Percentiles rank a stretch among this genome's conserved stretches.
Evolutionary conservation across 805 yeast species (phyloP).

Genomic region (Saturnispora ahearnii): DNA sequence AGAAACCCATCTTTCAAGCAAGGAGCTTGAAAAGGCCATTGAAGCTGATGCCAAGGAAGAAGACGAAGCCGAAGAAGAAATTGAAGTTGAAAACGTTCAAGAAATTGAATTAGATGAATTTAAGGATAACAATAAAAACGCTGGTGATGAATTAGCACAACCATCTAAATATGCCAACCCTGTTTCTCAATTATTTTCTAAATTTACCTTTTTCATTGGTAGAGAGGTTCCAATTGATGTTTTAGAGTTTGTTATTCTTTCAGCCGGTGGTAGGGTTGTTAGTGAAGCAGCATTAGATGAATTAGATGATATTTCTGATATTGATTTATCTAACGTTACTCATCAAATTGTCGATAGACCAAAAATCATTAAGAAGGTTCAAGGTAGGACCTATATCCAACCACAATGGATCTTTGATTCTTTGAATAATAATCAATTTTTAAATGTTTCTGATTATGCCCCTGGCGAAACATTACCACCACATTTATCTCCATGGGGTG

Average conservation of each 20-base stretch:
- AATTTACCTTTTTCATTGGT: constrained; percentile 77
- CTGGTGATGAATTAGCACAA: constrained; percentile 65
- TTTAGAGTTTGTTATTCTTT: constrained; percentile 74
- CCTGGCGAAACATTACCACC: constrained; percentile 97
- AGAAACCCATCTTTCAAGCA: constrained; percentile 32
- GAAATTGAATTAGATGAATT: constrained; percentile 61
- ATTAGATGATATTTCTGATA: constrained; percentile 36
- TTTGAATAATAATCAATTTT: constrained; percentile 64
- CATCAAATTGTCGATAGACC: constrained; percentile 97
- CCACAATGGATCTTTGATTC: constrained; percentile 98
- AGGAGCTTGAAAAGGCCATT: constrained; percentile 42
- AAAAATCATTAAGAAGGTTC: constrained; percentile 59
- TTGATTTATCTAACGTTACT: constrained; percentile 64
- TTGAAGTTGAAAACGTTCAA: constrained; percentile 33
- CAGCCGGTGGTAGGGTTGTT: constrained; percentile 78
- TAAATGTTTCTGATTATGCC: constrained; percentile 73
- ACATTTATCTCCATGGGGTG: constrained; percentile 98
- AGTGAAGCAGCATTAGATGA: constrained; percentile 87
- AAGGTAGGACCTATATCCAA: constrained; percentile 89
- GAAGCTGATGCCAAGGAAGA: constrained; percentile 41
- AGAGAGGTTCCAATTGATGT: constrained; percentile 94
- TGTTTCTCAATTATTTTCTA: constrained; percentile 57
- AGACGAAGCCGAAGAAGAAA: constrained; percentile 30
- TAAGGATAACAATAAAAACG: constrained; percentile 49
- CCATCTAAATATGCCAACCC: constrained; percentile 54